Conservation (phyloP, 805 yeast genomes). For the Yarrowia bubula region DNA sequence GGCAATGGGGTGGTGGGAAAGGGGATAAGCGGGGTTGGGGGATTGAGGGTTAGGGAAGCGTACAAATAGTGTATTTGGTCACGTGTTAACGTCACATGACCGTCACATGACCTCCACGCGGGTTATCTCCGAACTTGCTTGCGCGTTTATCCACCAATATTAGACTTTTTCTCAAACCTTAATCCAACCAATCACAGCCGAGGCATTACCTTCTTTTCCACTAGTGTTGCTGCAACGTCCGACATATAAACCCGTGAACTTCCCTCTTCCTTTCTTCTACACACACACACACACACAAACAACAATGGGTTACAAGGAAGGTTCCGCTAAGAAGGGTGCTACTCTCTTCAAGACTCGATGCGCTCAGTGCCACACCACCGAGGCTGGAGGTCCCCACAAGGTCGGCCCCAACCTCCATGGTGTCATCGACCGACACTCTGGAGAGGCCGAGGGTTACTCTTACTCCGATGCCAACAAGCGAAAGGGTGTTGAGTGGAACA, state of each 20-base stretch:
- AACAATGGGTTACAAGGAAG: conserved; percentile 30
- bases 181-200: neutral
- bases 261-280: neutral
- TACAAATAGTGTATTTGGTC: neutral
- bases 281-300: neutral
- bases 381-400: conserved; percentile 94
- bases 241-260: neutral
- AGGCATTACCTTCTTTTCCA: neutral
- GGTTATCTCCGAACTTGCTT: neutral
- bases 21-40: no score
- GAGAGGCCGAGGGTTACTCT: conserved; percentile 88
- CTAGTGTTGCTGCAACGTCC: neutral
- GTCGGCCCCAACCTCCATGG: conserved; percentile 99
- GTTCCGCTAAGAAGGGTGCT: conserved; percentile 89
- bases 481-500: conserved; percentile 86
- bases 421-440: conserved; percentile 87
- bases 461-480: conserved; percentile 98
- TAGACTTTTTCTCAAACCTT: neutral
- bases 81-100: neutral
- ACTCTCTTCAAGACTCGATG: conserved; percentile 98
- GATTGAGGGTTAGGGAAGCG: neutral
- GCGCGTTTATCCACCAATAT: conserved; percentile 3
- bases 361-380: conserved; percentile 97
- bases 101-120: neutral
- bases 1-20: no score